These are phyloP conservation scores for Metrosideros polymorpha DNA, from an alignment of 441 rosid species.

Conservation along the genomic window DNA sequence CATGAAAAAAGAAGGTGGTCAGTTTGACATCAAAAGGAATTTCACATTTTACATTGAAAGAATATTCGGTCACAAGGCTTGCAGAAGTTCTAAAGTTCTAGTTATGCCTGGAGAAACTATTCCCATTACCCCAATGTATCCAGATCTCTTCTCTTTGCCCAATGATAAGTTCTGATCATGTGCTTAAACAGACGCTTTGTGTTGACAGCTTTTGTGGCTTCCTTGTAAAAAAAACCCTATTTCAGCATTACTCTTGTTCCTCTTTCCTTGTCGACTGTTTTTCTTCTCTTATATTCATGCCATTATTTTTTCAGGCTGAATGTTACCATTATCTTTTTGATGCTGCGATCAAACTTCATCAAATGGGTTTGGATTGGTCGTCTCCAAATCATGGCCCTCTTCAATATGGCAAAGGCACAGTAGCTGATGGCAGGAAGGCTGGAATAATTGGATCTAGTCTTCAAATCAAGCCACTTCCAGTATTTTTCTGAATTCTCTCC, in stretches of 20 bases:
- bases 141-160: background rate
- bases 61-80: background rate
- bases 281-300: slow-evolving; percentile 1
- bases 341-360: slow-evolving; percentile 93
- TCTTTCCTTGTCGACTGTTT: background rate
- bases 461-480: background rate
- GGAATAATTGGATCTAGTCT: background rate
- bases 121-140: background rate
- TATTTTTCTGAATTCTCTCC: background rate
- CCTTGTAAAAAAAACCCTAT: background rate
- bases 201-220: background rate
- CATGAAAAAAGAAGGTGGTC: background rate
- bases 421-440: slow-evolving; percentile 9
- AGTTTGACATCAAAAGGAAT: background rate
- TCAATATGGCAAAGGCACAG: slow-evolving; percentile 22
- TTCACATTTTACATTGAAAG: background rate
- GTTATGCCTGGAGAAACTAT: background rate
- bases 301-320: slow-evolving; percentile 56
- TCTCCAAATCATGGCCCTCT: slow-evolving; percentile 74
- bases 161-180: background rate
- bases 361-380: slow-evolving; percentile 72
- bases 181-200: background rate
- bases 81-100: background rate
- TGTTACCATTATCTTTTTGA: slow-evolving; percentile 93
- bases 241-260: background rate